Conservation (phyloP, 192 early-diverging fungal species). For the Phlyctochytrium planicorne region DNA sequence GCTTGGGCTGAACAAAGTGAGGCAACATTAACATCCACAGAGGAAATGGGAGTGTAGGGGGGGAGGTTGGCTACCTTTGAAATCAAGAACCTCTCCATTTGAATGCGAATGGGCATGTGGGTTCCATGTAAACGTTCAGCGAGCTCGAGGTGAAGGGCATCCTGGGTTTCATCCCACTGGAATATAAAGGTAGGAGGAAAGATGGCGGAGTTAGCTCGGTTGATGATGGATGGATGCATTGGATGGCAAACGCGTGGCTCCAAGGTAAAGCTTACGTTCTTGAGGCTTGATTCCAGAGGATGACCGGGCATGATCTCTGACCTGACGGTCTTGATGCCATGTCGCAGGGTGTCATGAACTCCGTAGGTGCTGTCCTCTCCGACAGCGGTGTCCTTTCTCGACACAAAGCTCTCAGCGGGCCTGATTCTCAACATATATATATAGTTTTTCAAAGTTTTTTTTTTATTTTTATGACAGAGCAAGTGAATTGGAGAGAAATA, state of each 20-base stretch:
- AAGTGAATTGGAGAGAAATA: too few relatives aligned
- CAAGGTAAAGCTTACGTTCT: constrained; percentile 48
- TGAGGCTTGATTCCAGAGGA: constrained; percentile 75
- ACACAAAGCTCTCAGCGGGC: not conserved
- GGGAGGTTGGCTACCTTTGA: not conserved
- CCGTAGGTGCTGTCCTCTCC: constrained; percentile 61
- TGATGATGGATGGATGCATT: not conserved
- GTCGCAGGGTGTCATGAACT: constrained; percentile 79
- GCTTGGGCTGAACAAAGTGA: constrained; percentile 34
- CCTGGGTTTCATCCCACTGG: constrained; percentile 85
- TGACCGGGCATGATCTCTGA: constrained; percentile 66
- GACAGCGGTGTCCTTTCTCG: constrained; percentile 9
- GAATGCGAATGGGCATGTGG: constrained; percentile 88
- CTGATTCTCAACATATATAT: not conserved
- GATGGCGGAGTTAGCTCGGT: not conserved
- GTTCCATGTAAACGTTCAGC: constrained; percentile 79
- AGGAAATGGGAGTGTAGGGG: not conserved
- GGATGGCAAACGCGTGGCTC: not conserved
- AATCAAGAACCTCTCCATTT: constrained; percentile 74
- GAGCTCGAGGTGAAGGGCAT: constrained; percentile 76
- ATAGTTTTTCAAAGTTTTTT: too few relatives aligned
- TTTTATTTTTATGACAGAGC: too few relatives aligned
- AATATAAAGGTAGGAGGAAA: not conserved
- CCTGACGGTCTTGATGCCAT: constrained; percentile 66
- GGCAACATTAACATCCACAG: constrained; percentile 36